A percentile compares a stretch with the other conserved stretches of the same genome.
Evolutionary conservation across 2,329 filamentous ascomycete species (phyloP).

Genomic region (Onygena corvina): DNA sequence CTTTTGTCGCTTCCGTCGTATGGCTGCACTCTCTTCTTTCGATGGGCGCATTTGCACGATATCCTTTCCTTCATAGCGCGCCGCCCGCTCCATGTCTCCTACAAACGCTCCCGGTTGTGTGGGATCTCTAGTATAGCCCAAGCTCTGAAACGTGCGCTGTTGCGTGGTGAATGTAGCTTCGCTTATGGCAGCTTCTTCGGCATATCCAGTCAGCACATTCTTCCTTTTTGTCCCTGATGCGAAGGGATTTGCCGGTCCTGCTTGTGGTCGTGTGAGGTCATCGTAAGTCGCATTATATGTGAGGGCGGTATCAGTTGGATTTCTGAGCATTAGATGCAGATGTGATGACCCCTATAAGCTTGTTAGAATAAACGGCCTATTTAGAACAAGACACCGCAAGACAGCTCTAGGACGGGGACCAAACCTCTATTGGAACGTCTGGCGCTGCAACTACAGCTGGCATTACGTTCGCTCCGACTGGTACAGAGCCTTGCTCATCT

Average conservation of each 20-base stretch:
- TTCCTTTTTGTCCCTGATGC: conserved; percentile 54
- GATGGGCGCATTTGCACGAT: conserved; percentile 44
- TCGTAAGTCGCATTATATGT: conserved; percentile 54
- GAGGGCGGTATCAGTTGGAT: conserved; percentile 39
- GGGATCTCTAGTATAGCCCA: conserved; percentile 43
- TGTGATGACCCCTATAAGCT: conserved; percentile 38
- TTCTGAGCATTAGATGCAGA: conserved; percentile 41
- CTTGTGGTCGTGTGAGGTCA: conserved; percentile 52
- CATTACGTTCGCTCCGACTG: conserved; percentile 17
- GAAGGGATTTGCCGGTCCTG: conserved; percentile 66
- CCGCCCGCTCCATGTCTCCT: conserved; percentile 37
- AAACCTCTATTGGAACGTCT: conserved; percentile 46
- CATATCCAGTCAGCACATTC: conserved; percentile 72
- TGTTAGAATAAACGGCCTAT: too few species aligned
- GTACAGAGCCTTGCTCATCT: conserved; percentile 29
- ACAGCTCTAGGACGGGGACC: conserved; percentile 27
- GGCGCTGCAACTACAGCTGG: conserved; percentile 38
- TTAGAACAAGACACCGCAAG: neutral
- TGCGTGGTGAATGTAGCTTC: conserved; percentile 82
- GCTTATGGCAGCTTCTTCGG: conserved; percentile 77
- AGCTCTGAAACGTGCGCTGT: conserved; percentile 67
- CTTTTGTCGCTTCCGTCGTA: conserved; percentile 64
- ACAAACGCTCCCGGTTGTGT: conserved; percentile 33
- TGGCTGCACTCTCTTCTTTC: conserved; percentile 58
- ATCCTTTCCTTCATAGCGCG: conserved; percentile 39